Base-by-base conservation (phyloP, 768 basidiomycete genomes). In the Leccinum variicolor region DNA sequence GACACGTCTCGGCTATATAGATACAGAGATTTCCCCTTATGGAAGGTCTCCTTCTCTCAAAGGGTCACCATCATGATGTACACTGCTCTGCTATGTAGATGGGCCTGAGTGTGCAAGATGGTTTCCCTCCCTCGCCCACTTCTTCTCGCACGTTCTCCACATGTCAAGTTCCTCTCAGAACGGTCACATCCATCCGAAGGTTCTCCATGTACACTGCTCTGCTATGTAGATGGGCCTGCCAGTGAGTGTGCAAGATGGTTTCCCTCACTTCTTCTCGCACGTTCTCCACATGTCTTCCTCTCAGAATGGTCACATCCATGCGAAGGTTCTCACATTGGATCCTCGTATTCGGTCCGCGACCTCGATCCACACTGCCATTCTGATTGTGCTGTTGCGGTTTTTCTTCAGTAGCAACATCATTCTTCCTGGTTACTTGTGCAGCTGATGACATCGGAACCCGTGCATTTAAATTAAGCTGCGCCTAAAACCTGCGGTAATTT, bases 161-260 rank as follows among this genome's bases (percentile, higher is more conserved):
- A 46, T 39, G 15, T 41, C 39, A n/a, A n/a, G n/a, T 41, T 41
- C 39, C n/a, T 41, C 7, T 19, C 39, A 10, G 39, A 4, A 41
- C 9, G 39, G n/a, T n/a, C 39, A 41, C 15, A 5, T 41, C 9
- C 25, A 17, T 3, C 4, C 11, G 25, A 19, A 26, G 4, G 17
- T 17, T 58, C 47, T 4, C 55, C 33, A 57, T 33, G 39, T 6
- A 34, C 56, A 58, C 57, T 5, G 56, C 31, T 15, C 52, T 33
- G 31, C 55, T 25, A 53, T 28, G 4, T 14, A n/a, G 2, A 5
- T 28, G 10, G 29, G 29, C 29, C 15, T 15, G n/a, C n/a, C n/a
- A n/a, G n/a, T n/a, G 14, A 9, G 26, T 9, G 26, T 28, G 26
- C 4, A 31, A 17, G 1, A 15, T 19, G 15, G 28, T 33, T 33